These are phyloP conservation scores for Ulota crispa DNA, from an alignment of 225 moss, liverwort and hornwort species.

Conservation along the genomic window DNA sequence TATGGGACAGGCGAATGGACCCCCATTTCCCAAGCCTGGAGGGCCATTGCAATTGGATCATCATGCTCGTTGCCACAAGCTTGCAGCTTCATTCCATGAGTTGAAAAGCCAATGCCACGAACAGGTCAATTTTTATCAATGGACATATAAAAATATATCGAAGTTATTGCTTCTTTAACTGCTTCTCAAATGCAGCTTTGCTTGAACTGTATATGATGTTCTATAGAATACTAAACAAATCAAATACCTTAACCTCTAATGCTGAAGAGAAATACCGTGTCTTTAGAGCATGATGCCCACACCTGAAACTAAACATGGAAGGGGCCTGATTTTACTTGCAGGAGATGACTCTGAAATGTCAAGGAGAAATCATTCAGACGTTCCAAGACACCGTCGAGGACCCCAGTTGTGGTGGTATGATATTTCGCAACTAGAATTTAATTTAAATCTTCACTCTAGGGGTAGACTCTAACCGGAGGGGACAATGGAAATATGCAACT, in stretches of 20 bases:
- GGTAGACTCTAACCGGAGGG: background rate
- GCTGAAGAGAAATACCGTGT: background rate
- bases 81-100: constrained; percentile 62
- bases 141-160: background rate
- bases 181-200: background rate
- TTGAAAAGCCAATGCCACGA: constrained; percentile 55
- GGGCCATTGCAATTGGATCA: constrained; percentile 61
- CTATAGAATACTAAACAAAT: background rate
- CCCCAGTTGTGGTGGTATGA: constrained; percentile 32
- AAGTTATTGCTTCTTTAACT: background rate
- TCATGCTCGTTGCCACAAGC: constrained; percentile 55
- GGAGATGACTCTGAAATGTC: constrained; percentile 53
- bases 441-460: background rate
- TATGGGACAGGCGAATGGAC: constrained; percentile 38
- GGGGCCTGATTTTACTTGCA: background rate
- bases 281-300: background rate
- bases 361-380: constrained; percentile 60
- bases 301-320: background rate
- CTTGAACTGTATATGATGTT: background rate
- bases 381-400: constrained; percentile 46
- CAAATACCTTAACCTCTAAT: background rate
- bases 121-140: constrained; percentile 35
- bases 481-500: no score
- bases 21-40: constrained; percentile 53
- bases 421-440: background rate